These are phyloP conservation scores for Claviceps pusilla DNA, from an alignment of 2,329 filamentous ascomycete genomes.

Conservation along the genomic window DNA sequence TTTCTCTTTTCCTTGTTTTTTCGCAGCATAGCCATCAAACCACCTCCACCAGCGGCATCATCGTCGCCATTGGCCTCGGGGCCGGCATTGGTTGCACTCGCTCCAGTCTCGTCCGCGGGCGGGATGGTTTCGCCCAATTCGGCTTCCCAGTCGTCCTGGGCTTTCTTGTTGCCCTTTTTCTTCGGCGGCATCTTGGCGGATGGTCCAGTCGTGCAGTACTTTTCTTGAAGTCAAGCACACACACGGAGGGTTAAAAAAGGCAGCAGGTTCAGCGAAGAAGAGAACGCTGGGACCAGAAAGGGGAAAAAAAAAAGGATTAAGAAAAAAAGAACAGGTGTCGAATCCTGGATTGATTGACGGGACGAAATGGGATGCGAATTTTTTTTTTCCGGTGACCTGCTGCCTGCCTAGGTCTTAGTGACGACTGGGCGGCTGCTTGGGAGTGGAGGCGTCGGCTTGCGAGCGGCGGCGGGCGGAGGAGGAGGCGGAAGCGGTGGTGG, in stretches of 20 bases:
- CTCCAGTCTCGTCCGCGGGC: conserved; percentile 37
- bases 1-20: conserved; percentile 78
- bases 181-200: conserved; percentile 66
- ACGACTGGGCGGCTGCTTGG: not conserved
- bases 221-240: not conserved
- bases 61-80: conserved; percentile 36
- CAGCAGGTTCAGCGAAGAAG: not conserved
- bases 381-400: not conserved
- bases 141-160: conserved; percentile 85
- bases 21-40: conserved; percentile 64
- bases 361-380: not conserved
- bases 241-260: not conserved
- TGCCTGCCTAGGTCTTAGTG: not conserved
- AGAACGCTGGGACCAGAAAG: not conserved
- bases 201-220: conserved; percentile 6
- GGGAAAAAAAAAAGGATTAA: not conserved
- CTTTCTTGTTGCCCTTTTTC: conserved; percentile 77
- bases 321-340: not conserved
- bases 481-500: not conserved
- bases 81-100: conserved; percentile 26
- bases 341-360: not conserved
- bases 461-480: not conserved
- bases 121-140: conserved; percentile 69
- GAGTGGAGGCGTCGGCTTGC: not conserved
- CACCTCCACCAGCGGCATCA: conserved; percentile 46